These are phyloP conservation scores for Thielaviopsis musarum DNA, from an alignment of 2,329 filamentous ascomycete species.

Conservation along the genomic window DNA sequence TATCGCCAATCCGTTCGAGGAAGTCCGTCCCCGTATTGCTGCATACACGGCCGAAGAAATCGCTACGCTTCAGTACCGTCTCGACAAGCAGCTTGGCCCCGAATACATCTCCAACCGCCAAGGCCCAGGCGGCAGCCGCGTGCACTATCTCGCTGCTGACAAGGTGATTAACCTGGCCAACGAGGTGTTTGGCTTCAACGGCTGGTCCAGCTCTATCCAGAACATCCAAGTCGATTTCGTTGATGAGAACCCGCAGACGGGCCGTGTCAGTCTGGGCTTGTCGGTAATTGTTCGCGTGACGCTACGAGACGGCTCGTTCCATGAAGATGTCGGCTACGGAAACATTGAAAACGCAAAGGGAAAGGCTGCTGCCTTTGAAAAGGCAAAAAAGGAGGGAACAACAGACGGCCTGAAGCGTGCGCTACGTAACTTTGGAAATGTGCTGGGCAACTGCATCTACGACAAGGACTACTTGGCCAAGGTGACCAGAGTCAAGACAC, in stretches of 20 bases:
- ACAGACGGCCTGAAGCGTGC: constrained; percentile 88
- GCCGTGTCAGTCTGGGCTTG: constrained; percentile 68
- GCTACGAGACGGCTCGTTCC: constrained; percentile 82
- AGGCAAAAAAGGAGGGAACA: constrained; percentile 95
- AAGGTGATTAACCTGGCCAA: constrained; percentile 94
- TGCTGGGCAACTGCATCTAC: constrained; percentile 96
- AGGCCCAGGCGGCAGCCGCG: constrained; percentile 67
- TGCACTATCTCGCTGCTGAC: constrained; percentile 90
- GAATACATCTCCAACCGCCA: constrained; percentile 84
- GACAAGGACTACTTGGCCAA: constrained; percentile 86
- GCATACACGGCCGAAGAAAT: constrained; percentile 85
- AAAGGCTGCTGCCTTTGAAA: constrained; percentile 92
- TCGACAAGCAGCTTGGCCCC: constrained; percentile 86
- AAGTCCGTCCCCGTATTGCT: constrained; percentile 47
- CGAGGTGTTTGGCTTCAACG: constrained; percentile 92
- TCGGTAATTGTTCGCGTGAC: constrained; percentile 86
- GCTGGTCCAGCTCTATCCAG: constrained; percentile 92
- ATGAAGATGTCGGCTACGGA: constrained; percentile 94
- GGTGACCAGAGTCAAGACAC: constrained; percentile 76
- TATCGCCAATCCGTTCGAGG: constrained; percentile 67
- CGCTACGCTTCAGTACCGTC: constrained; percentile 65
- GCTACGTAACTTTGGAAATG: constrained; percentile 82
- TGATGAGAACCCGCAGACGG: constrained; percentile 63
- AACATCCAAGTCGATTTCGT: constrained; percentile 92
- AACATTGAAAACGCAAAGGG: constrained; percentile 92